Evolutionary conservation across 2,329 filamentous ascomycete genomes (phyloP), one percentile per base, ranked within the genome.

Genomic region (Harringtonia lauricola): DNA sequence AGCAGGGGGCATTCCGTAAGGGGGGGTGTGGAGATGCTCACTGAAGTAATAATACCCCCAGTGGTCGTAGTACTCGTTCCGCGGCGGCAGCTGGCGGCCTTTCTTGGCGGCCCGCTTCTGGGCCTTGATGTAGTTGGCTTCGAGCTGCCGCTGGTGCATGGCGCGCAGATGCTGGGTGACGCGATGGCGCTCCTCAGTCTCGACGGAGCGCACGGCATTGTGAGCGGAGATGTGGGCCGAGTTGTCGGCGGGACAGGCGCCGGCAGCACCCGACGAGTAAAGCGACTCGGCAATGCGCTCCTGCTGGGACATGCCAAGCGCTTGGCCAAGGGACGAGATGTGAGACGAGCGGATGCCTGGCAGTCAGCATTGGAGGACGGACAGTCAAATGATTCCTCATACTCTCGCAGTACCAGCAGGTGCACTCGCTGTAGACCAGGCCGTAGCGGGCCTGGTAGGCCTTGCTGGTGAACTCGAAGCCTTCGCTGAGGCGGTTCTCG

Each of bases 351-450:
- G 76, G 42, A 81, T 71, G 6, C 79, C 57, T 60, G 19, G 13
- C 9, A 13, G 31, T 30, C 15, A 37, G 33, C 9, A n/a, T n/a
- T n/a, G n/a, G n/a, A n/a, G n/a, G n/a, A n/a, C n/a, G n/a, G n/a
- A n/a, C n/a, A n/a, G n/a, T n/a, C n/a, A n/a, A n/a, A n/a, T n/a
- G n/a, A n/a, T n/a, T n/a, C n/a, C n/a, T n/a, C n/a, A n/a, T n/a
- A 64, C 65, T 72, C 60, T 92, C 86, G 61, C 86, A 94, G 59
- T 89, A 87, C 83, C 84, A 89, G 59, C 85, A 89, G 0, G 78
- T 84, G 54, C 85, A 90, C 58, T 84, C 81, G 1, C 74, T 81
- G 57, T 89, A 94, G 5, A 85, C 72, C 41, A 81, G 72, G 15
- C 66, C 62, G 51, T 74, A 88, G 14, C 64, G 59, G 24, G 76